Evolutionary conservation across 1,139 yeast genomes (phyloP), one percentile per base, ranked within the genome.

Genomic region (Hyphopichia fennica): DNA sequence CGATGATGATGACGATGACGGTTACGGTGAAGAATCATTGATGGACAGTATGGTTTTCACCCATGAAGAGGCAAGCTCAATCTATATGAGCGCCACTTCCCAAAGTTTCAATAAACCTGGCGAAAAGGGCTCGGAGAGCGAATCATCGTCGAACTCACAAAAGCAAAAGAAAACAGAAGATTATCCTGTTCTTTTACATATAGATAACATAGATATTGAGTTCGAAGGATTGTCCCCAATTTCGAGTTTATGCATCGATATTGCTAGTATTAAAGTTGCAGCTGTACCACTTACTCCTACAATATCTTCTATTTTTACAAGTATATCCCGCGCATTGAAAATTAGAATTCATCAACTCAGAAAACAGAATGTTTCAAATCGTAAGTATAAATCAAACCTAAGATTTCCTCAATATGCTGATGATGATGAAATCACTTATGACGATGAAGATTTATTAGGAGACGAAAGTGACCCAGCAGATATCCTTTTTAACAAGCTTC

Each of bases 21-120:
- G 58, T 5, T 69, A 72, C 32, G 69, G 67, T 1, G 69, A 72
- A 8, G 68, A 63, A 32, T 71, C 77, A 0, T 54, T 87, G 44
- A 65, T 78, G 65, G 79, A 80, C 39, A 83, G 90, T 52, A 75
- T 81, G 65, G 70, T 82, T 32, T 83, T 83, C 52, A 81, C 93
- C 0, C 85, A 80, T 41, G 82, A 78, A 41, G 86, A 84, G 47
- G 85, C 87, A 2, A 77, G 81, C 38, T 83, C 95, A 1, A 75
- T 89, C 27, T 89, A 87, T 57, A 81, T 87, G 91, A 87, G 96
- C 62, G 96, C 96, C 1, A 69, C 82, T 2, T 81, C 84, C 0
- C 68, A 65, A 45, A 53, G 72, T 3, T 65, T 69, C 50, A 61
- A 43, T 45, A 58, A 49, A 45, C 42, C 47, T 51, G 42, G 25